Conservation (phyloP, 1,139 yeast species). For the Wickerhamomyces sp. region DNA sequence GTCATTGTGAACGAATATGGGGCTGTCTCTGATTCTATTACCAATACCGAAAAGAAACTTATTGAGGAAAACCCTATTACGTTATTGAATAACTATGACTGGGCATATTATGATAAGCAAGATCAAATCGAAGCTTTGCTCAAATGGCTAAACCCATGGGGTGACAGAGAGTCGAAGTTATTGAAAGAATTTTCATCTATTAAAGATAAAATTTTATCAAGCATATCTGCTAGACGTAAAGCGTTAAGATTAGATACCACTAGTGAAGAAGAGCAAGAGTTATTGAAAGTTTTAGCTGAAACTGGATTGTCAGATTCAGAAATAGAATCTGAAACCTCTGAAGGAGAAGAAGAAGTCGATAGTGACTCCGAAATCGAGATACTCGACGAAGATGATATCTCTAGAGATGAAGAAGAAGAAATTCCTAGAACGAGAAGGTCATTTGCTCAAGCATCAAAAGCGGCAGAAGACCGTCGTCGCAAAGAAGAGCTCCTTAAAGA, state of each 20-base stretch:
- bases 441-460: slow-evolving; percentile 22
- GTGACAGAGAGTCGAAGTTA: slow-evolving; percentile 66
- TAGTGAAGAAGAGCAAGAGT: slow-evolving; percentile 39
- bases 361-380: slow-evolving; percentile 10
- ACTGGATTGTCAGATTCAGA: slow-evolving; percentile 32
- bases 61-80: slow-evolving; percentile 64
- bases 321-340: slow-evolving; percentile 23
- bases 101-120: slow-evolving; percentile 69
- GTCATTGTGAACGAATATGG: slow-evolving; percentile 39
- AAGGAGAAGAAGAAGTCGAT: slow-evolving; percentile 23
- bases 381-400: slow-evolving; percentile 4
- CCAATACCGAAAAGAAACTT: slow-evolving; percentile 55
- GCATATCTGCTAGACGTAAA: slow-evolving; percentile 57
- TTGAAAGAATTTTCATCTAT: slow-evolving; percentile 56
- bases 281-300: slow-evolving; percentile 37
- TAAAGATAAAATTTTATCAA: slow-evolving; percentile 49
- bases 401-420: slow-evolving; percentile 6
- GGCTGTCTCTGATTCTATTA: slow-evolving; percentile 30
- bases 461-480: slow-evolving; percentile 17
- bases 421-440: slow-evolving; percentile 27
- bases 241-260: slow-evolving; percentile 41
- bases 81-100: slow-evolving; percentile 46
- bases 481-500: slow-evolving; percentile 21
- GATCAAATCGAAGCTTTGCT: slow-evolving; percentile 56
- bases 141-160: slow-evolving; percentile 71